These are phyloP conservation scores for Pyrus pyrifolia DNA, from an alignment of 306 rosid species.

Conservation along the genomic window DNA sequence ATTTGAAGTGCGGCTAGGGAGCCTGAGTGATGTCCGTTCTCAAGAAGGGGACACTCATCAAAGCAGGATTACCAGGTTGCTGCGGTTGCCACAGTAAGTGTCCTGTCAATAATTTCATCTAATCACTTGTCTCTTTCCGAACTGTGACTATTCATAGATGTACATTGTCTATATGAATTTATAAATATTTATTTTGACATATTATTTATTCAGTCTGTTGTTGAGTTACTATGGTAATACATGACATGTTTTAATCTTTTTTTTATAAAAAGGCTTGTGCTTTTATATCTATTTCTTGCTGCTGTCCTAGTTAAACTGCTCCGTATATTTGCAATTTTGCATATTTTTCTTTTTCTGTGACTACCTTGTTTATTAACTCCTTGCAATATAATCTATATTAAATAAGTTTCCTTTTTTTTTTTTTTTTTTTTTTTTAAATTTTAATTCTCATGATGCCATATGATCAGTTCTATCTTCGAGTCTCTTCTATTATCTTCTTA, in stretches of 20 bases:
- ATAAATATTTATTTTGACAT: neutral
- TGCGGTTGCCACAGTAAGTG: constrained; percentile 62
- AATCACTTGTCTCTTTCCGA: neutral
- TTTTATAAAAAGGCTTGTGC: neutral
- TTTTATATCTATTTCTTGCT: neutral
- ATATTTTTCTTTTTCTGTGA: neutral
- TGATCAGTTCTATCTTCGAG: neutral
- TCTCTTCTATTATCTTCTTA: neutral
- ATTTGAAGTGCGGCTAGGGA: constrained; percentile 91
- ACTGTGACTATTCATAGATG: neutral
- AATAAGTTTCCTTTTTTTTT: neutral
- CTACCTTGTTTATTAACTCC: neutral
- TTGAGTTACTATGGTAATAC: neutral
- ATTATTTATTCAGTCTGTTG: neutral
- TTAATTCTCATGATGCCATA: neutral
- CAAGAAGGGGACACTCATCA: constrained; percentile 91
- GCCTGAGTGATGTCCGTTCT: constrained; percentile 64
- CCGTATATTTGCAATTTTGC: neutral
- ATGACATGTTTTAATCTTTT: neutral
- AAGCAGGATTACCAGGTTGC: constrained; percentile 66
- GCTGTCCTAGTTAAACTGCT: neutral
- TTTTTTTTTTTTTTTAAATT: neutral
- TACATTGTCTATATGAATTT: neutral
- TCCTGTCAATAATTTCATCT: neutral
- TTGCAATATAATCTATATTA: neutral